phyloP scores from a whole-genome alignment of 306 rosid genomes.

The Pterocarpus santalinus region DNA sequence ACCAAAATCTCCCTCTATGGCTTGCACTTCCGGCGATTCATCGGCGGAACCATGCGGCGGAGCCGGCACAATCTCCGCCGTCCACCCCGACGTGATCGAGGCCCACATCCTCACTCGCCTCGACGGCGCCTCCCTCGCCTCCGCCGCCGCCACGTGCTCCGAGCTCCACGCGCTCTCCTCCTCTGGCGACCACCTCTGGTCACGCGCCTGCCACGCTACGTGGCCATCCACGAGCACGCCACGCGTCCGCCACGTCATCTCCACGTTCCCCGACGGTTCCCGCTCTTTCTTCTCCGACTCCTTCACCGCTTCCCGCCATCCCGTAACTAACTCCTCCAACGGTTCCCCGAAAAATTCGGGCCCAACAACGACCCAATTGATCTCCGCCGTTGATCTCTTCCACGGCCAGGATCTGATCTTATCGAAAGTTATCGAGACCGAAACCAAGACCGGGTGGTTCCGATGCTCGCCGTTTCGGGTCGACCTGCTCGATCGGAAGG shows the following conservation, averaged over 20 bases:
- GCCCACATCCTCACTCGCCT: conserved; percentile 77
- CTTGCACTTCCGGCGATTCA: conserved; percentile 1
- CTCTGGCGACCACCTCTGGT: conserved; percentile 58
- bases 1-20: neutral
- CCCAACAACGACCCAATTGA: conserved; percentile 44
- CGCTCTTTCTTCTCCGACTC: conserved; percentile 77
- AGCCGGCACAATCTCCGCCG: conserved; percentile 55
- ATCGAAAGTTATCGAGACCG: conserved; percentile 71
- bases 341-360: neutral
- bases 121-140: conserved; percentile 70
- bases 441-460: conserved; percentile 78
- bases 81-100: conserved; percentile 67
- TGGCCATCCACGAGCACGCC: conserved; percentile 80
- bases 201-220: conserved; percentile 61
- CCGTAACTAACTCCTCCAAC: neutral
- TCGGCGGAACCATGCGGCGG: neutral
- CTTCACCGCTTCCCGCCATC: conserved; percentile 49
- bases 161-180: conserved; percentile 59
- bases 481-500: conserved; percentile 72
- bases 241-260: conserved; percentile 59
- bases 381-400: conserved; percentile 78
- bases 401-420: conserved; percentile 51
- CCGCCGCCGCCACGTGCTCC: conserved; percentile 63
- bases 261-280: conserved; percentile 58
- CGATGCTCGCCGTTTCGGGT: conserved; percentile 76